These are phyloP conservation scores for Exophiala bonariae DNA, from an alignment of 2,329 filamentous ascomycete species.

Conservation along the genomic window DNA sequence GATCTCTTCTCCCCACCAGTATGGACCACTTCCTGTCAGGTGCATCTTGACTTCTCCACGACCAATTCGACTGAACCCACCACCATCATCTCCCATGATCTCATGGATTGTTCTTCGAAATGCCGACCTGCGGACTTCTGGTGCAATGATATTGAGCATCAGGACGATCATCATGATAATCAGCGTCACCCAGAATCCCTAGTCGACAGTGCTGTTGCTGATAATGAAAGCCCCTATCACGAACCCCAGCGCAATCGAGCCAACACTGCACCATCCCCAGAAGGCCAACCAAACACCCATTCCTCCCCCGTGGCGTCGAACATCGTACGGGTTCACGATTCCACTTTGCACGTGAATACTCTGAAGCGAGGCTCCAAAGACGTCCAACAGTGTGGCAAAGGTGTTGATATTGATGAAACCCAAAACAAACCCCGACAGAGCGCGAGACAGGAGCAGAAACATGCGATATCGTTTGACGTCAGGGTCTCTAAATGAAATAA, in stretches of 20 bases:
- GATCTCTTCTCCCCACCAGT: conserved; percentile 76
- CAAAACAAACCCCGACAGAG: conserved; percentile 66
- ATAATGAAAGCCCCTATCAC: conserved; percentile 70
- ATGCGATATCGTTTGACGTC: conserved; percentile 57
- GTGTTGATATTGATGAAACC: conserved; percentile 80
- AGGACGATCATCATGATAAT: conserved; percentile 65
- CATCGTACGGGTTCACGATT: conserved; percentile 65
- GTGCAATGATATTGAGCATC: conserved; percentile 68
- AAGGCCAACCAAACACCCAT: conserved; percentile 78
- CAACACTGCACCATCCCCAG: conserved; percentile 77
- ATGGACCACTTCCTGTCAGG: conserved; percentile 68
- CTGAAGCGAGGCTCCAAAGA: conserved; percentile 76
- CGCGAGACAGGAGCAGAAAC: conserved; percentile 63
- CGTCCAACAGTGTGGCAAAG: conserved; percentile 67
- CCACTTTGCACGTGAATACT: conserved; percentile 72
- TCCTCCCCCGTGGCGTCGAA: conserved; percentile 72
- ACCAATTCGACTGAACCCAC: conserved; percentile 51
- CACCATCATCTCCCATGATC: conserved; percentile 39
- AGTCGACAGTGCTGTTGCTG: conserved; percentile 62
- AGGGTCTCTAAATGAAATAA: conserved; percentile 58
- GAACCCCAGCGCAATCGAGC: conserved; percentile 71
- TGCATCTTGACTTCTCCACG: conserved; percentile 77
- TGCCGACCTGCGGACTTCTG: conserved; percentile 69
- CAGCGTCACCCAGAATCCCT: conserved; percentile 75
- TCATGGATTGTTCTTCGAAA: conserved; percentile 69